Conservation (phyloP, 2,329 filamentous ascomycete genomes). For the Xylariaceae sp. region DNA sequence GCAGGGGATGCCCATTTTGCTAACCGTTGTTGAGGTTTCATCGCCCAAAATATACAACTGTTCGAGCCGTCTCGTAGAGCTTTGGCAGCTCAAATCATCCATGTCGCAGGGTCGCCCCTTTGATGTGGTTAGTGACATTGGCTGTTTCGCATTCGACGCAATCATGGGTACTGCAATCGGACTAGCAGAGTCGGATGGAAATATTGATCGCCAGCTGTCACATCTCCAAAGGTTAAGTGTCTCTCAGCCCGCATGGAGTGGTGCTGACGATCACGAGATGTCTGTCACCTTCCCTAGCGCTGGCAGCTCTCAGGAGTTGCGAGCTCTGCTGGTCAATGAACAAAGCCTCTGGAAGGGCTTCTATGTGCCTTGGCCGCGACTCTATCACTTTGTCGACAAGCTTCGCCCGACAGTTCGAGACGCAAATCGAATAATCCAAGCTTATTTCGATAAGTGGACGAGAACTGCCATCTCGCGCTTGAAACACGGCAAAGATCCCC, state of each 20-base stretch:
- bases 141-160: conserved; percentile 2
- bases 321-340: not conserved
- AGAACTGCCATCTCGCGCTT: not conserved
- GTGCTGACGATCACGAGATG: too few relatives aligned
- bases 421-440: not conserved
- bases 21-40: not conserved
- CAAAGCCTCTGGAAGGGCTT: not conserved
- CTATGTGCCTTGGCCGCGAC: not conserved
- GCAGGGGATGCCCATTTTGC: not conserved
- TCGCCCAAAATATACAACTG: not conserved
- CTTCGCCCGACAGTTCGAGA: conserved; percentile 1
- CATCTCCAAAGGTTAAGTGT: not conserved
- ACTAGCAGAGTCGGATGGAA: not conserved
- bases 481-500: not conserved
- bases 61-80: not conserved
- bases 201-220: not conserved
- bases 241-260: too few relatives aligned
- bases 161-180: not conserved
- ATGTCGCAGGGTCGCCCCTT: not conserved
- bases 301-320: not conserved
- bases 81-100: not conserved
- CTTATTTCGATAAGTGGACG: not conserved
- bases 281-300: not conserved
- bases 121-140: not conserved
- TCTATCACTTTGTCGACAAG: conserved; percentile 1